Conservation (phyloP, 202 grass and related monocot genomes). For the Carex arenaria region DNA sequence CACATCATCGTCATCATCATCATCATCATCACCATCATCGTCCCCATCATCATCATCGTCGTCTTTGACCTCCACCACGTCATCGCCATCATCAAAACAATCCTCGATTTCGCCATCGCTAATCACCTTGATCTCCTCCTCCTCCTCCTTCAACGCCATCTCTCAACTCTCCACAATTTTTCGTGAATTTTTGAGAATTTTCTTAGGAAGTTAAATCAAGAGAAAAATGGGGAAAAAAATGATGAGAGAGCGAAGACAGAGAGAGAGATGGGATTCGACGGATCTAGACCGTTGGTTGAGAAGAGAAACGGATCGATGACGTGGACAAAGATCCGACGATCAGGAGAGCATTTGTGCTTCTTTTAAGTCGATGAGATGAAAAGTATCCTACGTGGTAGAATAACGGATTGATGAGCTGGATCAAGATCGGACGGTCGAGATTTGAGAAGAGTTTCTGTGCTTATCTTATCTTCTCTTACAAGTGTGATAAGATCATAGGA, state of each 20-base stretch:
- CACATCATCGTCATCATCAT: not conserved
- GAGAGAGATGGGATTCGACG: not conserved
- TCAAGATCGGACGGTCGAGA: not conserved
- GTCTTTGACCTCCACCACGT: constrained; percentile 8
- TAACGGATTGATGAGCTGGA: not conserved
- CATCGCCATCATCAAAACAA: constrained; percentile 14
- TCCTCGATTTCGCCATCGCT: not conserved
- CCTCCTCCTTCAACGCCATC: not conserved
- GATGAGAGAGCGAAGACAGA: constrained; percentile 2
- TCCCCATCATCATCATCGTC: not conserved
- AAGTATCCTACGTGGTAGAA: no score
- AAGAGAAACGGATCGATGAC: constrained; percentile 9
- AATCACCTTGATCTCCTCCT: no score
- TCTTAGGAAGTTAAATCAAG: not conserved
- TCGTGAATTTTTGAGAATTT: not conserved
- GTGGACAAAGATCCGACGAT: constrained; percentile 8
- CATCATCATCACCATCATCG: not conserved
- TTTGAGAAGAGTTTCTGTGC: not conserved
- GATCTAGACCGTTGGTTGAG: not conserved
- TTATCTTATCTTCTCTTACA: not conserved
- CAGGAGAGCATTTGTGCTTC: not conserved
- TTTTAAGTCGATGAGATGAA: no score
- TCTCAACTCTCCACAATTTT: constrained; percentile 20
- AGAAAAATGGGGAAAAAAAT: constrained; percentile 11
- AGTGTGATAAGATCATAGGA: no score